phyloP scores from a whole-genome alignment of 805 yeast genomes.

The Vanderwaltozyma verrucispora region DNA sequence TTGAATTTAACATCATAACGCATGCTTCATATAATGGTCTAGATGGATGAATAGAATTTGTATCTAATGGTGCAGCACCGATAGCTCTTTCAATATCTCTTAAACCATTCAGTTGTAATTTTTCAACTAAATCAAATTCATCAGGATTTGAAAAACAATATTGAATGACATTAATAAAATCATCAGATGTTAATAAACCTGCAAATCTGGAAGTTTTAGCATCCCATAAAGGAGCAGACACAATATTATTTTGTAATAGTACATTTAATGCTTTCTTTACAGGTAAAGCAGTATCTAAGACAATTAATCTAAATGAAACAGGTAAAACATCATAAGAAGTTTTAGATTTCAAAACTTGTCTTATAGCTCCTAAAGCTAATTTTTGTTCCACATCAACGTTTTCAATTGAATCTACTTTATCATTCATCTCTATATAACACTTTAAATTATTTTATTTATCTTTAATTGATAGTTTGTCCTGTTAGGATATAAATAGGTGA shows the following conservation, averaged over 20 bases:
- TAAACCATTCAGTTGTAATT: constrained; percentile 72
- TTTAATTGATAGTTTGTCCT: too few relatives aligned
- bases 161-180: constrained; percentile 89
- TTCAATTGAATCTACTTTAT: background rate
- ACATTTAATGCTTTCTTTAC: constrained; percentile 89
- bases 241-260: constrained; percentile 83
- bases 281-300: constrained; percentile 80
- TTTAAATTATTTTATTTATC: too few relatives aligned
- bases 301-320: constrained; percentile 85
- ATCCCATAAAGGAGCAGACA: constrained; percentile 96
- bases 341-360: constrained; percentile 75
- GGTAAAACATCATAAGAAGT: constrained; percentile 96
- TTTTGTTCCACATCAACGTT: constrained; percentile 40
- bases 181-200: constrained; percentile 84
- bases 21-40: constrained; percentile 87
- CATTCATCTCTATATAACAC: too few relatives aligned
- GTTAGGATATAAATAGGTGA: too few relatives aligned
- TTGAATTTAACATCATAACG: constrained; percentile 76
- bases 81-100: constrained; percentile 80
- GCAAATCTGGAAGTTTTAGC: constrained; percentile 83
- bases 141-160: constrained; percentile 87
- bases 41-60: constrained; percentile 83
- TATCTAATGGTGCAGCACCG: constrained; percentile 79
- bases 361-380: constrained; percentile 70
- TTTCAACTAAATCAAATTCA: constrained; percentile 78